These are phyloP conservation scores for Hymenoscyphus scutula DNA, from an alignment of 2,329 filamentous ascomycete species.

Conservation along the genomic window DNA sequence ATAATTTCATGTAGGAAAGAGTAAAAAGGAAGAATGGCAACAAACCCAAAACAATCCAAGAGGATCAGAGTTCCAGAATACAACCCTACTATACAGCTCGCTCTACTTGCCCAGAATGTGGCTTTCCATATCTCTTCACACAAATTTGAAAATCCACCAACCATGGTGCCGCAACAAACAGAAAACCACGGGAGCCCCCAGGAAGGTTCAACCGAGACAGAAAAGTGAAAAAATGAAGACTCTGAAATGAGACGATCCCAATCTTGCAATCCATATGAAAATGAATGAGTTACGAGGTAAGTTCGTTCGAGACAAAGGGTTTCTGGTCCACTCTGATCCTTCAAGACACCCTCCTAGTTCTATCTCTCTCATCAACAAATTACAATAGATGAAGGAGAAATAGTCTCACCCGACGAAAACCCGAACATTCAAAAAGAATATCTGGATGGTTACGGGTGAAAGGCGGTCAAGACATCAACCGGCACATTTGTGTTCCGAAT, in stretches of 20 bases:
- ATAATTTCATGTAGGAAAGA: neutral
- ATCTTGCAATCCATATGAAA: neutral
- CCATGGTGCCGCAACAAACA: neutral
- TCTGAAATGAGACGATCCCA: neutral
- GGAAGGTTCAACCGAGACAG: too few relatives aligned
- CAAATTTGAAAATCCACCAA: neutral
- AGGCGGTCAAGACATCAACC: constrained; percentile 2
- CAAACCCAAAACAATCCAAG: neutral
- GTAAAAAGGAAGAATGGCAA: neutral
- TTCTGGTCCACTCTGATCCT: neutral
- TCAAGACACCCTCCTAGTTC: neutral
- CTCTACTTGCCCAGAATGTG: neutral
- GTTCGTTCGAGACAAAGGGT: neutral
- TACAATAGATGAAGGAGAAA: neutral
- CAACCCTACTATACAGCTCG: neutral
- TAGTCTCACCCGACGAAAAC: neutral
- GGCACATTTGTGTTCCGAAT: neutral
- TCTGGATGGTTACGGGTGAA: neutral
- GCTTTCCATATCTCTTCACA: neutral
- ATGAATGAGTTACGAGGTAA: neutral
- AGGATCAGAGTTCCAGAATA: neutral
- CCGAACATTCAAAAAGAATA: neutral
- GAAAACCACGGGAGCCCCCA: neutral
- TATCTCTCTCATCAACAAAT: neutral
- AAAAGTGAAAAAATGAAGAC: neutral